These are phyloP conservation scores for Exophiala oligosperma DNA, from an alignment of 2,329 filamentous ascomycete genomes.

Conservation along the genomic window DNA sequence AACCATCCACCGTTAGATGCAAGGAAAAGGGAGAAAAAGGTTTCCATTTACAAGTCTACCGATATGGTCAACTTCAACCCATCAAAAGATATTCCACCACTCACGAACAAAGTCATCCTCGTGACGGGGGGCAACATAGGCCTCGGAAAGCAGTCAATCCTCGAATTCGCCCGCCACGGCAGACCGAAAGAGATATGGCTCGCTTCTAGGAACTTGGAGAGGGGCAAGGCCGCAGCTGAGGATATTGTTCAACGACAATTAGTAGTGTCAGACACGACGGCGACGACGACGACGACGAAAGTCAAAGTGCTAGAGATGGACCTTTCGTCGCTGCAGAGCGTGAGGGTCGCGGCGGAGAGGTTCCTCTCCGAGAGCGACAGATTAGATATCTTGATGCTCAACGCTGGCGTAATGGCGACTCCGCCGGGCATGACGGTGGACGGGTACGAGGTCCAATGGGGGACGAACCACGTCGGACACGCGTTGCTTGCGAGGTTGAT, in stretches of 20 bases:
- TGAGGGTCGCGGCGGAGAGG: constrained; percentile 38
- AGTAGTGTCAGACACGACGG: too few relatives aligned
- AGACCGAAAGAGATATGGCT: constrained; percentile 55
- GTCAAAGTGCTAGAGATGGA: constrained; percentile 41
- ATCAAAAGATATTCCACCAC: constrained; percentile 45
- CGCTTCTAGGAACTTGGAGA: constrained; percentile 45
- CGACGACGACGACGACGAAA: neutral
- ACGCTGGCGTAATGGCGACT: constrained; percentile 50
- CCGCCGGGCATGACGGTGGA: constrained; percentile 42
- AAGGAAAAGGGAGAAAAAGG: too few relatives aligned
- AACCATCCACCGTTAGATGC: too few relatives aligned
- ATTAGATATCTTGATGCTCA: constrained; percentile 47
- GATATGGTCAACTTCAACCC: constrained; percentile 38
- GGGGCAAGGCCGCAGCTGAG: constrained; percentile 31
- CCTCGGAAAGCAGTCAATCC: constrained; percentile 48
- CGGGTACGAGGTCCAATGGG: constrained; percentile 53
- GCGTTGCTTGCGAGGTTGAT: constrained; percentile 50
- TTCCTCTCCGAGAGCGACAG: constrained; percentile 40
- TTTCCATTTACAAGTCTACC: neutral
- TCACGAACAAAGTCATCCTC: constrained; percentile 52
- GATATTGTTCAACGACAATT: constrained; percentile 16
- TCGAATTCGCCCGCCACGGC: constrained; percentile 50
- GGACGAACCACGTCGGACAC: constrained; percentile 55
- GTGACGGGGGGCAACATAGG: constrained; percentile 54
- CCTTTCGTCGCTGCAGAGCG: constrained; percentile 30